Conservation (phyloP, 2,329 filamentous ascomycete genomes). For the Fusarium marasasianum region DNA sequence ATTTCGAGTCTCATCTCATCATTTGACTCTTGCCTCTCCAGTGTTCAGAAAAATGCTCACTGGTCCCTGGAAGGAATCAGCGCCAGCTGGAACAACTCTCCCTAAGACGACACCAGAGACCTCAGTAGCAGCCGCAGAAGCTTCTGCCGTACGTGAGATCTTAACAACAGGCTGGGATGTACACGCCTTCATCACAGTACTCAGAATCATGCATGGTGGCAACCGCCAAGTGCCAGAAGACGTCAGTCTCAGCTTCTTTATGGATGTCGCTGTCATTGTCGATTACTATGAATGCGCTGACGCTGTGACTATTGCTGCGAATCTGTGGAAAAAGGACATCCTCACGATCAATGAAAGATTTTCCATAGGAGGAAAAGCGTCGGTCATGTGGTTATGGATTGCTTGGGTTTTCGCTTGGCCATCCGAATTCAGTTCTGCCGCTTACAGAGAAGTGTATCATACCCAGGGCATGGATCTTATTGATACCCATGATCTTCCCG, state of each 20-base stretch:
- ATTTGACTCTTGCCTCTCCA: not conserved
- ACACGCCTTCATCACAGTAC: not conserved
- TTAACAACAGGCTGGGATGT: not conserved
- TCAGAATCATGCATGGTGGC: not conserved
- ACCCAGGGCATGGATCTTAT: not conserved
- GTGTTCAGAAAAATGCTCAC: not conserved
- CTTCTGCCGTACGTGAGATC: not conserved
- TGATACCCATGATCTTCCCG: not conserved
- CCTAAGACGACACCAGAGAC: too few species aligned
- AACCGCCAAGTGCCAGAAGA: not conserved
- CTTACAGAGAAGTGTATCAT: not conserved
- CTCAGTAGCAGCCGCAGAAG: not conserved
- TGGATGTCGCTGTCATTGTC: not conserved
- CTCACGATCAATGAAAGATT: rapidly evolving
- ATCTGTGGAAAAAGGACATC: not conserved
- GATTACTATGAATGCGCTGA: not conserved
- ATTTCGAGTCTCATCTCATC: not conserved
- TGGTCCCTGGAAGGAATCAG: not conserved
- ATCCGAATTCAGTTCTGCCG: rapidly evolving
- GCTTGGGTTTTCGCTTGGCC: not conserved
- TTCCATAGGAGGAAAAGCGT: too few species aligned
- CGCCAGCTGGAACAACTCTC: not conserved
- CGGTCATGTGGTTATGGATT: not conserved
- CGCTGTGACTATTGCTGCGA: not conserved
- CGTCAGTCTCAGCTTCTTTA: not conserved